These are phyloP conservation scores for Fusarium scirpi DNA, from an alignment of 2,329 filamentous ascomycete genomes.

Conservation along the genomic window DNA sequence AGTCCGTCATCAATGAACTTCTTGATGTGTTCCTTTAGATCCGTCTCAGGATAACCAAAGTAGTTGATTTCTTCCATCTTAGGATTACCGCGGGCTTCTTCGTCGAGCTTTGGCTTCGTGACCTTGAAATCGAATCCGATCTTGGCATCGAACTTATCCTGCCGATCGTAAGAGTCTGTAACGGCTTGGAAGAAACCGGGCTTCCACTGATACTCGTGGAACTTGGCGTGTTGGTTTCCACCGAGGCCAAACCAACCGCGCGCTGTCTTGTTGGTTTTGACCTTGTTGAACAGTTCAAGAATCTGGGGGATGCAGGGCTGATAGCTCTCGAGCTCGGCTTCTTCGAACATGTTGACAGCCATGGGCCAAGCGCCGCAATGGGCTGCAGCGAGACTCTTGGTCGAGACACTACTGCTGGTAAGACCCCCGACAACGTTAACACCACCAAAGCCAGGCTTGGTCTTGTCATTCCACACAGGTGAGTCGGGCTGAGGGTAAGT, in stretches of 20 bases:
- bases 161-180: slow-evolving; percentile 51
- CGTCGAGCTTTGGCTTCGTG: slow-evolving; percentile 46
- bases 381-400: slow-evolving; percentile 57
- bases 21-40: slow-evolving; percentile 49
- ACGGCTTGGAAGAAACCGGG: slow-evolving; percentile 52
- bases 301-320: slow-evolving; percentile 59
- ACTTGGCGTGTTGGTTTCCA: slow-evolving; percentile 33
- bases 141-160: slow-evolving; percentile 47
- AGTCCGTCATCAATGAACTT: slow-evolving; percentile 48
- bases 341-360: slow-evolving; percentile 57
- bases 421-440: slow-evolving; percentile 55
- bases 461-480: slow-evolving; percentile 41
- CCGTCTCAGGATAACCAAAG: slow-evolving; percentile 51
- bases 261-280: slow-evolving; percentile 23
- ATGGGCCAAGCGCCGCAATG: slow-evolving; percentile 58
- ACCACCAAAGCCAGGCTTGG: slow-evolving; percentile 51
- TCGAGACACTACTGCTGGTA: slow-evolving; percentile 57
- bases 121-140: slow-evolving; percentile 51
- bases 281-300: slow-evolving; percentile 50
- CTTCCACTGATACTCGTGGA: slow-evolving; percentile 47
- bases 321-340: slow-evolving; percentile 57
- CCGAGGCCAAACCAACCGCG: slow-evolving; percentile 19
- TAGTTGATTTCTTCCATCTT: slow-evolving; percentile 47
- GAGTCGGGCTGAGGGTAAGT: slow-evolving; percentile 41
- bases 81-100: slow-evolving; percentile 35